These are phyloP conservation scores for Pyrenochaeta sp. DNA, from an alignment of 2,329 filamentous ascomycete species.

Conservation along the genomic window DNA sequence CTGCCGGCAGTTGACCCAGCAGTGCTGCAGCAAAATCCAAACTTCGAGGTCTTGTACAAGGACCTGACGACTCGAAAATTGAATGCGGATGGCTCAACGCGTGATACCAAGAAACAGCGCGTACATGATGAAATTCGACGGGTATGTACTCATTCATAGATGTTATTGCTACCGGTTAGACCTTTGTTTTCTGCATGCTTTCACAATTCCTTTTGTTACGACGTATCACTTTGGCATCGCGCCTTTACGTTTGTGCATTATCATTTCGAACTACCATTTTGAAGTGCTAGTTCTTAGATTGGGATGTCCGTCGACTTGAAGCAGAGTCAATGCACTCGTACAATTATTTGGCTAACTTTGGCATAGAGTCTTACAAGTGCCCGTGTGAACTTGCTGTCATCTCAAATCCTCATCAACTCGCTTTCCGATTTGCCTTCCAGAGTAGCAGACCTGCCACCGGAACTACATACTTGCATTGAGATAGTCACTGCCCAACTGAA, in stretches of 20 bases:
- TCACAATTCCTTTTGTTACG: not conserved
- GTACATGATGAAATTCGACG: constrained; percentile 50
- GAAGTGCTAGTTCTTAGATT: no score
- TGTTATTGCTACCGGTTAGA: no score
- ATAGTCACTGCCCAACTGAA: constrained; percentile 51
- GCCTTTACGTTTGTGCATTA: not conserved
- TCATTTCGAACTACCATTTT: no score
- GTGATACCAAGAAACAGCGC: constrained; percentile 51
- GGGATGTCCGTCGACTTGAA: not conserved
- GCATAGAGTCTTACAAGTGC: constrained; percentile 48
- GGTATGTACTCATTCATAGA: constrained; percentile 44
- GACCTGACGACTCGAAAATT: constrained; percentile 54
- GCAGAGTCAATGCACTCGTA: not conserved
- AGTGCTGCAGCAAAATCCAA: constrained; percentile 50
- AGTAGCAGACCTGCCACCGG: constrained; percentile 47
- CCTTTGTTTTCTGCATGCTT: not conserved
- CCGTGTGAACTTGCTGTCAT: constrained; percentile 41
- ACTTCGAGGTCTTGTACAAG: constrained; percentile 55
- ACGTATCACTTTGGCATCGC: not conserved
- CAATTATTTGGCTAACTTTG: constrained; percentile 7
- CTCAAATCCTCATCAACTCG: constrained; percentile 43
- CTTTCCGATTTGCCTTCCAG: constrained; percentile 45
- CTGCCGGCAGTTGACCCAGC: constrained; percentile 51
- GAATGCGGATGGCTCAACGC: constrained; percentile 54
- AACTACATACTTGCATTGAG: constrained; percentile 54